Conservation (phyloP, 75 land plant species). For the Picea sitchensis region DNA sequence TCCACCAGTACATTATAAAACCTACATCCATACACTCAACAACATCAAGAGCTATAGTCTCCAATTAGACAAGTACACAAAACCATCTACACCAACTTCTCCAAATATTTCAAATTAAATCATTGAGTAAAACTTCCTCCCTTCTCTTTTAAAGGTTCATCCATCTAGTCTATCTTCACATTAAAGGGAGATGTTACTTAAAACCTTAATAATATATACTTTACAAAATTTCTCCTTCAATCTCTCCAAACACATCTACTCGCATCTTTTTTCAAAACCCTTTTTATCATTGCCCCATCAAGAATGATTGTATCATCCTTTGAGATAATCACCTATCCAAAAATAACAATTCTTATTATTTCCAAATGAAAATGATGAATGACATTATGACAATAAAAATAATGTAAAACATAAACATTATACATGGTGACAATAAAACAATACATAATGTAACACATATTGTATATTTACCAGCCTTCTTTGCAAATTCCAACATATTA, state of each 20-base stretch:
- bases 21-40: too few species aligned
- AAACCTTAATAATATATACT: too few species aligned
- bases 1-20: too few species aligned
- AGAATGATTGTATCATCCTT: conserved; percentile 85
- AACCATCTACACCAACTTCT: too few species aligned
- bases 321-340: conserved; percentile 57
- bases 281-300: conserved; percentile 79
- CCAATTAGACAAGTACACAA: too few species aligned
- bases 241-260: conserved; percentile 44
- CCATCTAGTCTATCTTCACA: too few species aligned
- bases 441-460: too few species aligned
- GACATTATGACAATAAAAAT: neutral
- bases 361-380: neutral
- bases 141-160: too few species aligned
- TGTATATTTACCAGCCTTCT: conserved; percentile 46
- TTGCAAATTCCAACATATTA: conserved; percentile 74
- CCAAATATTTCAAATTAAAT: too few species aligned
- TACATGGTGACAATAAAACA: neutral
- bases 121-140: too few species aligned
- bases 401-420: neutral
- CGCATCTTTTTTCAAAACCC: conserved; percentile 65
- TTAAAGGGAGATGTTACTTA: too few species aligned
- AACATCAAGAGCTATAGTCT: too few species aligned
- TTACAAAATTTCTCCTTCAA: neutral
- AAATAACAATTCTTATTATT: neutral